These are phyloP conservation scores for Pyrus betulifolia DNA, from an alignment of 306 rosid species.

Conservation along the genomic window DNA sequence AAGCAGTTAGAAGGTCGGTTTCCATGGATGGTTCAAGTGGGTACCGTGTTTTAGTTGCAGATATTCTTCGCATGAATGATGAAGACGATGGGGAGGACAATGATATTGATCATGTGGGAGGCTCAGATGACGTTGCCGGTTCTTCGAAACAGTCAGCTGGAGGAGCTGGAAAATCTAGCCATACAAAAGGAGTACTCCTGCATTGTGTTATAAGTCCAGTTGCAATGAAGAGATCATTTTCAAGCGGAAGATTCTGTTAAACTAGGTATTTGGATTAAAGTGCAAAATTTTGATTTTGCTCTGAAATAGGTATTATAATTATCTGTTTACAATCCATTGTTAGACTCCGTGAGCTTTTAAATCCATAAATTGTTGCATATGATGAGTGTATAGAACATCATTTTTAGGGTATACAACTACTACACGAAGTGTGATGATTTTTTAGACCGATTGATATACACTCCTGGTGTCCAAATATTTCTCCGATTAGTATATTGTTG, in stretches of 20 bases:
- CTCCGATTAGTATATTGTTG: too few relatives aligned
- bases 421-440: not conserved
- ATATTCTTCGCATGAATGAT: slow-evolving; percentile 38
- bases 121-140: slow-evolving; percentile 14
- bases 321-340: not conserved
- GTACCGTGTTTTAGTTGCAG: slow-evolving; percentile 31
- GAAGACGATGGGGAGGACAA: slow-evolving; percentile 19
- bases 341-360: not conserved
- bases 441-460: not conserved
- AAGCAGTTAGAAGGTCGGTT: slow-evolving; percentile 52
- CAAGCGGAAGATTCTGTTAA: slow-evolving; percentile 67
- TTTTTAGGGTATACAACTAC: not conserved
- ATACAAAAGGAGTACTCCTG: slow-evolving; percentile 35
- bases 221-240: slow-evolving; percentile 84
- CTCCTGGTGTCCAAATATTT: not conserved
- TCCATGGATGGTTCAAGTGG: slow-evolving; percentile 71
- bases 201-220: slow-evolving; percentile 60
- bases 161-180: slow-evolving; percentile 39
- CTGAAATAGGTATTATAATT: not conserved
- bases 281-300: not conserved
- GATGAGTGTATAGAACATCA: not conserved
- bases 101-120: slow-evolving; percentile 30
- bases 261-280: slow-evolving; percentile 16
- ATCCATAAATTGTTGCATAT: not conserved
- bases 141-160: slow-evolving; percentile 12